These are phyloP conservation scores for Chlorella sorokiniana DNA, from an alignment of 139 green algal genomes.

Conservation along the genomic window DNA sequence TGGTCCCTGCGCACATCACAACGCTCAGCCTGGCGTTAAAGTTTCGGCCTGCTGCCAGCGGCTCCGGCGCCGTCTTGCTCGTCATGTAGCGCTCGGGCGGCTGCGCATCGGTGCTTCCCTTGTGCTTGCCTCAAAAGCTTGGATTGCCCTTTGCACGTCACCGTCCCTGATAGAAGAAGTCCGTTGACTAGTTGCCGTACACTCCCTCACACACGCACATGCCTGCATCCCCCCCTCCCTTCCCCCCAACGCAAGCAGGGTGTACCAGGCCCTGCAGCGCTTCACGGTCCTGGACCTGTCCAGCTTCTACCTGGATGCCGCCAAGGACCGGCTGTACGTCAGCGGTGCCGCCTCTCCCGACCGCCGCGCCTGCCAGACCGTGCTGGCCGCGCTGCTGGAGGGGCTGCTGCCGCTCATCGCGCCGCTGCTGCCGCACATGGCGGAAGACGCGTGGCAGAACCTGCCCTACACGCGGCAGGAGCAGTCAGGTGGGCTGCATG, in stretches of 20 bases:
- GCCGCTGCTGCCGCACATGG: constrained; percentile 93
- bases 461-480: constrained; percentile 57
- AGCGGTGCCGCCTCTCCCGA: constrained; percentile 47
- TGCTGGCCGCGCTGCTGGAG: constrained; percentile 71
- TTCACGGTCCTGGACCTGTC: constrained; percentile 90
- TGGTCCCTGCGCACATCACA: too few species aligned
- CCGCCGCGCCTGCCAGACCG: constrained; percentile 86
- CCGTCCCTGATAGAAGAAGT: too few species aligned
- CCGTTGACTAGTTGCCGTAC: too few species aligned
- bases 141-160: too few species aligned
- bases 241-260: constrained; percentile 50
- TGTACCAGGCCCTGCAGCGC: constrained; percentile 79
- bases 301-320: constrained; percentile 97
- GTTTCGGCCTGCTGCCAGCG: too few species aligned
- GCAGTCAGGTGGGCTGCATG: neutral
- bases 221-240: neutral
- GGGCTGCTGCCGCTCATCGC: constrained; percentile 71
- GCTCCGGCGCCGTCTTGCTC: too few species aligned
- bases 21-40: too few species aligned
- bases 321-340: constrained; percentile 96
- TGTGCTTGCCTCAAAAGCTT: too few species aligned
- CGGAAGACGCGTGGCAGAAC: constrained; percentile 93
- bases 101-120: too few species aligned
- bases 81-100: too few species aligned
- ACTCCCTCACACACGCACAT: neutral